Percentiles rank a stretch among this genome's conserved stretches.
phyloP scores from a whole-genome alignment of 768 basidiomycete species.

The Leccinum longicurvipes region DNA sequence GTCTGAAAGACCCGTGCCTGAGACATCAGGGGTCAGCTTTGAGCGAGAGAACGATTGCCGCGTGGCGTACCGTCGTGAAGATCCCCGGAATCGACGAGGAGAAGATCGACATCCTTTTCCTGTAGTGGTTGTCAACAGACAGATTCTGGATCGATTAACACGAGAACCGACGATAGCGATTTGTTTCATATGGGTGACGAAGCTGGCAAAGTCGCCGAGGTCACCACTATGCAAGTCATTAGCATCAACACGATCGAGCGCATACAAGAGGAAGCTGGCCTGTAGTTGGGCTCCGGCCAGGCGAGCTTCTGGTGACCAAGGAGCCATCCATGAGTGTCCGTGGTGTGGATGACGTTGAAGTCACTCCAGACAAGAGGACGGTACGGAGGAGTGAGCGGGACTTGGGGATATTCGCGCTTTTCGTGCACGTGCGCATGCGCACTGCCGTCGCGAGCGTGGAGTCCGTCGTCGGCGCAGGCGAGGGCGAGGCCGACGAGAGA shows the following conservation, averaged over 20 bases:
- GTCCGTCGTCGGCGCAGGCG: constrained; percentile 22
- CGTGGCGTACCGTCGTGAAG: constrained; percentile 55
- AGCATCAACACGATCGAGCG: background rate
- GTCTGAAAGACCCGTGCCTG: constrained; percentile 75
- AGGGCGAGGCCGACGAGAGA: constrained; percentile 18
- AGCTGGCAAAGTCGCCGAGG: constrained; percentile 83
- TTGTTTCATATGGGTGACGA: constrained; percentile 77
- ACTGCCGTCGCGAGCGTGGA: constrained; percentile 28
- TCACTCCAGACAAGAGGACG: constrained; percentile 80
- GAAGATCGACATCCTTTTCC: constrained; percentile 74
- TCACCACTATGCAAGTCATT: constrained; percentile 40
- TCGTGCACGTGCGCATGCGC: constrained; percentile 32
- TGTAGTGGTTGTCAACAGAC: constrained; percentile 19
- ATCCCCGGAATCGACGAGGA: constrained; percentile 79
- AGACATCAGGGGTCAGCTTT: constrained; percentile 3
- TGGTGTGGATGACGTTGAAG: constrained; percentile 83
- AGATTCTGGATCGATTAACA: background rate
- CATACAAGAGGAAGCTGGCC: constrained; percentile 31
- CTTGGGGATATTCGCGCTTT: constrained; percentile 40
- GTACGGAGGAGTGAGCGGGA: constrained; percentile 52
- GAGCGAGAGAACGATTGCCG: background rate
- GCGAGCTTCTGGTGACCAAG: constrained; percentile 77
- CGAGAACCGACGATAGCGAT: constrained; percentile 50
- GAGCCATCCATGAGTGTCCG: constrained; percentile 81
- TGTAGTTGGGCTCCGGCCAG: constrained; percentile 76